These are phyloP conservation scores for Dipodascopsis uninucleata DNA, from an alignment of 805 yeast genomes.

Conservation along the genomic window DNA sequence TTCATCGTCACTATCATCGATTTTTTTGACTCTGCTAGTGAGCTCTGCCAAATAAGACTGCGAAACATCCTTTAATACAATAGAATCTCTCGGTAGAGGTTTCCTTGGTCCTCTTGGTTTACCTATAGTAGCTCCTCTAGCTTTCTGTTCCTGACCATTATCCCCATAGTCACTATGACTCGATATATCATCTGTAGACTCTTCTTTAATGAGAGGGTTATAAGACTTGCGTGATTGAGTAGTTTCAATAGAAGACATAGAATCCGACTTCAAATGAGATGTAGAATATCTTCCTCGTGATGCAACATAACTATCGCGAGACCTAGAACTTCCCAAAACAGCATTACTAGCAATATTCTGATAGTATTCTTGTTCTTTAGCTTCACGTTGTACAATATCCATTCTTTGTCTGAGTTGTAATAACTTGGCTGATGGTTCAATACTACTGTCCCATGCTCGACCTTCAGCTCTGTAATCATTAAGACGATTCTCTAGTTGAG, in stretches of 20 bases:
- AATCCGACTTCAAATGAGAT: slow-evolving; percentile 1
- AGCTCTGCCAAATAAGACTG: slow-evolving; percentile 14
- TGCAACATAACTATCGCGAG: slow-evolving; percentile 74
- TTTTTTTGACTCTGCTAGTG: slow-evolving; percentile 40
- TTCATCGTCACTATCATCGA: slow-evolving; percentile 44
- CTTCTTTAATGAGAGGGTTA: slow-evolving; percentile 1
- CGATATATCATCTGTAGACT: slow-evolving; percentile 1
- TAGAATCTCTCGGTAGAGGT: slow-evolving; percentile 11
- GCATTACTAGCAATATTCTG: slow-evolving; percentile 29
- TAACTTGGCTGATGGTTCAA: slow-evolving; percentile 74
- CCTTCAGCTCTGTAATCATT: slow-evolving; percentile 42
- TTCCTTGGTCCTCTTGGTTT: slow-evolving; percentile 13
- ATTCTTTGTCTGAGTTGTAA: slow-evolving; percentile 73
- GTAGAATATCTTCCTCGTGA: slow-evolving; percentile 57
- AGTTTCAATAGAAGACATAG: not conserved
- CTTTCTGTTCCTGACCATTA: slow-evolving; percentile 12
- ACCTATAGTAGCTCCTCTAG: slow-evolving; percentile 27
- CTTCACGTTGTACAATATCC: slow-evolving; percentile 81
- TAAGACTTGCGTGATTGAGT: not conserved
- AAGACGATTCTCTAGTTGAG: slow-evolving; percentile 35
- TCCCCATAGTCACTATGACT: slow-evolving; percentile 2
- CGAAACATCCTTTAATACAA: slow-evolving; percentile 2
- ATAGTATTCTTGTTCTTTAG: slow-evolving; percentile 69
- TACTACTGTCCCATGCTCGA: slow-evolving; percentile 44
- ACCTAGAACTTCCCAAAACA: slow-evolving; percentile 51